Conservation (phyloP, 805 yeast species). For the Wickerhamomyces bisporus region DNA sequence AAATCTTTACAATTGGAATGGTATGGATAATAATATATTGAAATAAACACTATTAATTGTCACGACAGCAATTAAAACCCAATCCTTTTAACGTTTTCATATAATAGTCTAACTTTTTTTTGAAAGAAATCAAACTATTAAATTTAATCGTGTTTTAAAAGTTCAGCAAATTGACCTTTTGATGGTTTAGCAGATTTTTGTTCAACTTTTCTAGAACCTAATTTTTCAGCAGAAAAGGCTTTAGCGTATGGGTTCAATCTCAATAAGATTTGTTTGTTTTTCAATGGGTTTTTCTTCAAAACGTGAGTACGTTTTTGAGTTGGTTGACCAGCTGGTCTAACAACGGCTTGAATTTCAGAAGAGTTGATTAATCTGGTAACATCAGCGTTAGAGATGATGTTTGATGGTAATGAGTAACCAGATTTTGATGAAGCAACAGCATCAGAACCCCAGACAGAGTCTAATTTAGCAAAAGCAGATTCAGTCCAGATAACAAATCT, state of each 20-base stretch:
- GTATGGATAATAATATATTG: no score
- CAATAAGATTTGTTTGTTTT: conserved; percentile 97
- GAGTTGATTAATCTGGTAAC: conserved; percentile 97
- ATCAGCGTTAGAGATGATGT: conserved; percentile 94
- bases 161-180: conserved; percentile 63
- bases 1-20: no score
- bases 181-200: conserved; percentile 60
- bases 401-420: conserved; percentile 87
- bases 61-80: no score
- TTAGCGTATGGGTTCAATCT: conserved; percentile 99
- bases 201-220: conserved; percentile 77
- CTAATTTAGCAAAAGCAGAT: conserved; percentile 94
- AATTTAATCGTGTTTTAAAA: conserved; percentile 56
- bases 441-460: conserved; percentile 95
- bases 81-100: no score
- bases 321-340: conserved; percentile 93
- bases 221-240: conserved; percentile 89
- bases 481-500: conserved; percentile 99
- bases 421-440: conserved; percentile 78
- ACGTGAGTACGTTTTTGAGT: conserved; percentile 91
- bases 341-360: conserved; percentile 96
- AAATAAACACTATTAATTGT: no score
- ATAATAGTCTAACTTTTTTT: no score
- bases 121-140: background rate
- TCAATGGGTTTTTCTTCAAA: conserved; percentile 98